Evolutionary conservation across 371 early-diverging fungal genomes (phyloP), one percentile per base, ranked within the genome.

Genomic region (Syncephalastrum contaminatum): DNA sequence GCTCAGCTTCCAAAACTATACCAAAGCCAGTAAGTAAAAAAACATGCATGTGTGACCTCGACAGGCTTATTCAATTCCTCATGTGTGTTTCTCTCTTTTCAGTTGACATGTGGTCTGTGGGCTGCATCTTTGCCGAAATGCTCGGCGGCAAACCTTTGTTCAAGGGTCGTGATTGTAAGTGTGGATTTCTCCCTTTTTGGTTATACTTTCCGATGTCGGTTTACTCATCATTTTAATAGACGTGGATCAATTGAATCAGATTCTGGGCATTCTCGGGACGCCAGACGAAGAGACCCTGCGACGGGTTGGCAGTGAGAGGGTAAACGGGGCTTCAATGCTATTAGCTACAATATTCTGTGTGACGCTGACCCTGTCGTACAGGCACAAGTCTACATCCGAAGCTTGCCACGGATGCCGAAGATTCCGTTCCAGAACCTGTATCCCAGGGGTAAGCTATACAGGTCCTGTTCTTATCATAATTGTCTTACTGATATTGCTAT

Each of bases 241-340:
- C 67, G 94, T 99, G 16, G 96, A 99, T 70, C 99, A 99, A 74
- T 73, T 99, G 60, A 98, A 99, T 70, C 93, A 97, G 75, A 99
- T 99, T 60, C 85, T 98, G 54, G 83, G 86, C 59, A 93, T 96
- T 27, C 81, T 99, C 39, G 99, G 99, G 42, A 98, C 99, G 0
- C 99, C 99, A 19, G 93, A 93, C 63, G 96, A 95, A 66, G 94
- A 88, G 6, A 94, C 95, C 1, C 74, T 99, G 59, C 62, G 81
- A 43, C 82, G 93, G 24, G 90, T 98, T 53, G 86, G 86, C 39
- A 88, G 88, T 66, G 89, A 89, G 46, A 77, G 92, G 64, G 91
- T 73, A 68, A 66, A 53, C 54, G 56, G 59, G 54, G 54, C 54
- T 52, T 51, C 20, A 55, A 55, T 45, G 25, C 36, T 12, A 50